A percentile compares a stretch with the other conserved stretches of the same genome.
These are phyloP conservation scores for Colletotrichum trifolii DNA, from an alignment of 2,329 filamentous ascomycete species.

Conservation along the genomic window DNA sequence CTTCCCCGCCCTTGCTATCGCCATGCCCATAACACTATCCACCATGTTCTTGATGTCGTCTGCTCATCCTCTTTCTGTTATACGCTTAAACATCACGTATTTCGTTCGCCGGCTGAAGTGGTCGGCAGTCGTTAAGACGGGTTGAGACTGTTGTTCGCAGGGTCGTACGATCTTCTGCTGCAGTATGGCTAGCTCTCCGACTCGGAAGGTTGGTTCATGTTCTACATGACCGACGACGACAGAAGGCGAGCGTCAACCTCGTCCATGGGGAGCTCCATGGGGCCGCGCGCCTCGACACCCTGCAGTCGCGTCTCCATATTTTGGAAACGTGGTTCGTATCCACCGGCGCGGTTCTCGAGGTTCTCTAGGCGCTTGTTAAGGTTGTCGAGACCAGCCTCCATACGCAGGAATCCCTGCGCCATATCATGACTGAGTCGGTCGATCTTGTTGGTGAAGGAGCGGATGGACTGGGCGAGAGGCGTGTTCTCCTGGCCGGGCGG, in stretches of 20 bases:
- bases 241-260: conserved; percentile 57
- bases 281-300: conserved; percentile 48
- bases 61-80: conserved; percentile 6
- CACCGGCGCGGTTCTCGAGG: conserved; percentile 58
- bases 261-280: conserved; percentile 51
- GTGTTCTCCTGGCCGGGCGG: conserved; percentile 67
- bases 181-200: background rate
- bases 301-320: conserved; percentile 55
- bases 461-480: conserved; percentile 66
- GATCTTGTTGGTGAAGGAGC: conserved; percentile 69
- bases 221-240: conserved; percentile 57
- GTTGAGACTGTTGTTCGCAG: too few relatives aligned
- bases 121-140: too few relatives aligned
- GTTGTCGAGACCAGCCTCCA: conserved; percentile 61
- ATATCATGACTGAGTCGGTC: conserved; percentile 69
- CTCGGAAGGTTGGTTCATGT: conserved; percentile 33
- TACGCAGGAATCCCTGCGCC: conserved; percentile 61
- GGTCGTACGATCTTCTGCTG: too few relatives aligned
- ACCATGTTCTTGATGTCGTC: conserved; percentile 4
- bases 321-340: conserved; percentile 58
- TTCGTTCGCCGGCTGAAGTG: too few relatives aligned
- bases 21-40: conserved; percentile 7
- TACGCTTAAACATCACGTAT: too few relatives aligned
- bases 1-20: conserved; percentile 12
- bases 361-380: conserved; percentile 67